Conservation (phyloP, 352 stramenopile genomes). For the Globisporangium canariense region DNA sequence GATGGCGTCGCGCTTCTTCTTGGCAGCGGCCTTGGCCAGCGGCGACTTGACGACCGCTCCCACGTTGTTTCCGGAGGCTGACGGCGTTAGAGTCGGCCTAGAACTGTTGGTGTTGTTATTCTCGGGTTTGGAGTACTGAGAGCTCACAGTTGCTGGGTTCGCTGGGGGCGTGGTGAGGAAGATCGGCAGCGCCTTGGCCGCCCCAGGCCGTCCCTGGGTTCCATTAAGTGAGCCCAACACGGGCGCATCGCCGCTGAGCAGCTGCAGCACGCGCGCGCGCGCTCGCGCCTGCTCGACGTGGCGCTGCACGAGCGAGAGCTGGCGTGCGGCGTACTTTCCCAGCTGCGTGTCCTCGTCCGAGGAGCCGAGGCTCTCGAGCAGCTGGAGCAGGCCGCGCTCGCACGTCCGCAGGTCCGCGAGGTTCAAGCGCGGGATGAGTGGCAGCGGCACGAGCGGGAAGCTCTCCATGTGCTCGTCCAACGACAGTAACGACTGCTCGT, state of each 20-base stretch:
- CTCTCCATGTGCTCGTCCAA: constrained; percentile 56
- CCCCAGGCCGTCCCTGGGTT: not conserved
- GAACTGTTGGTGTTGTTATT: not conserved
- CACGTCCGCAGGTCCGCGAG: constrained; percentile 44
- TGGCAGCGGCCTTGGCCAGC: constrained; percentile 8
- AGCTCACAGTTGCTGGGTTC: not conserved
- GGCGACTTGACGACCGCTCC: not conserved
- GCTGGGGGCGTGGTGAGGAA: constrained; percentile 10
- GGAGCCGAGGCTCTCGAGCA: constrained; percentile 39
- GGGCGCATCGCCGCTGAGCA: constrained; percentile 25
- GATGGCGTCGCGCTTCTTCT: constrained; percentile 30
- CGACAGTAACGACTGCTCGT: constrained; percentile 3
- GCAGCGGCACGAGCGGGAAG: constrained; percentile 60
- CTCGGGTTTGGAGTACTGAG: not conserved
- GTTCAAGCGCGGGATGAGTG: constrained; percentile 44
- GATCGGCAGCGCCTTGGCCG: constrained; percentile 8
- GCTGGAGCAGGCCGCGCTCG: constrained; percentile 28
- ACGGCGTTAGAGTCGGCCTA: not conserved
- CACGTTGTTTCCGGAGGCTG: not conserved
- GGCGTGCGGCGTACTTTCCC: constrained; percentile 50
- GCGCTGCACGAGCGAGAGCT: constrained; percentile 48
- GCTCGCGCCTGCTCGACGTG: constrained; percentile 54
- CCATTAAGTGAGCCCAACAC: not conserved
- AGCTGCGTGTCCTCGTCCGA: constrained; percentile 44
- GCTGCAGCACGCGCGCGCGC: constrained; percentile 44